Percentiles rank a stretch among this genome's conserved stretches.
Conservation (phyloP, 1,139 yeast genomes). For the Hyphopichia fennica region DNA sequence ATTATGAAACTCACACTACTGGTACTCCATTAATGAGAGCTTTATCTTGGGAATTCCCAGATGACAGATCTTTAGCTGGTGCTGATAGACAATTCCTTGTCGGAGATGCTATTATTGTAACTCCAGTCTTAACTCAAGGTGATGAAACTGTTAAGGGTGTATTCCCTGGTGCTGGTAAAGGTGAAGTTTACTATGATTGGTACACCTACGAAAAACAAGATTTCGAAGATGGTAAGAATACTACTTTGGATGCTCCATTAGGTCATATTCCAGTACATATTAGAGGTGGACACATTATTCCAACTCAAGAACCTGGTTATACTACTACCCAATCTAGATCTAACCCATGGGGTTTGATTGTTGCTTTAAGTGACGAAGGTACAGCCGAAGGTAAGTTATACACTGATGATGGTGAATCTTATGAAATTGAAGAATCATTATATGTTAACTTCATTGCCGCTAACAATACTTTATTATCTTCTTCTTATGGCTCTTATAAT, state of each 20-base stretch:
- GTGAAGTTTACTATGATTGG: conserved; percentile 33
- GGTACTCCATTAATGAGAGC: conserved; percentile 22
- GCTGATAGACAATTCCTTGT: conserved; percentile 22
- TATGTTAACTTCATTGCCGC: conserved; percentile 18
- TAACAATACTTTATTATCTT: conserved; percentile 12
- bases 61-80: conserved; percentile 13
- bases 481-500: conserved; percentile 18
- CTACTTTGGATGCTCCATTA: conserved; percentile 21
- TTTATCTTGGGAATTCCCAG: conserved; percentile 20
- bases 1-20: conserved; percentile 19
- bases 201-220: conserved; percentile 23
- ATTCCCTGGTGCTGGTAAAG: conserved; percentile 20
- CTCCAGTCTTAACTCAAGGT: conserved; percentile 23
- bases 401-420: conserved; percentile 29
- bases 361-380: conserved; percentile 22
- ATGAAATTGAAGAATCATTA: conserved; percentile 16
- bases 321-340: conserved; percentile 27
- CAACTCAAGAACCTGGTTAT: conserved; percentile 30
- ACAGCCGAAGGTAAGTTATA: conserved; percentile 19
- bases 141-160: conserved; percentile 22
- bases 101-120: conserved; percentile 23
- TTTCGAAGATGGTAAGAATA: conserved; percentile 19
- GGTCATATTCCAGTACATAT: conserved; percentile 23
- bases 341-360: conserved; percentile 27
- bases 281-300: conserved; percentile 20